Evolutionary conservation across 257 asterid species (phyloP), one percentile per base, ranked within the genome.

Genomic region (Petunia axillaris): DNA sequence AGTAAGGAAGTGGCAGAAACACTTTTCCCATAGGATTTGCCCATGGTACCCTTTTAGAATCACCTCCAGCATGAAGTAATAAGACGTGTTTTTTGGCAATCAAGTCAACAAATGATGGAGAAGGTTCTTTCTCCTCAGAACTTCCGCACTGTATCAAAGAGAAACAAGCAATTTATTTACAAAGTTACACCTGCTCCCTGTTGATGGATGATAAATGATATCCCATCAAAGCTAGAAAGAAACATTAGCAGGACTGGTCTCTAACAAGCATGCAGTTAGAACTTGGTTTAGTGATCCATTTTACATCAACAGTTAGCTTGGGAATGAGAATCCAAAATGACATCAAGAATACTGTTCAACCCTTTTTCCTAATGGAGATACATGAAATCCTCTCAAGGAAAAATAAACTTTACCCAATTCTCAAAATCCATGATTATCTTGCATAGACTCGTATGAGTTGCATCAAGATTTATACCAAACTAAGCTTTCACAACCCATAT

Each of bases 11-110:
- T 15, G 99, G 98, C 81, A 96, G 90, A 87, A 96, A 96, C 84
- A 93, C 97, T 83, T 96, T 96, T 60, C 98, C 98, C 99, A 96
- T 96, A 54, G 98, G 99, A 85, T 96, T 96, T 75, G 98, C 98
- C 99, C 99, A 96, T 53, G 98, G 98, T 74, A 96, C 97, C 89
- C 98, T 84, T 90, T 96, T 92, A 78, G 98, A 96, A 93, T 96
- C 98, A 80, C 98, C 99, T 82, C 97, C 99, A 82, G 98, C 99
- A 86, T 96, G 99, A 85, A 96, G 91, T 83, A 94, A 88, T 82
- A 94, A 85, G 79, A 92, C 87, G 77, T 92, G 97, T 84, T 87
- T 96, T 84, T 89, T 90, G 75, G 91, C 86, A 81, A 96, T 81
- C 83, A 87, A 87, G 76, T 91, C 95, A 67, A 87, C 88, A 80